Conservation (phyloP, 2,329 filamentous ascomycete species). For the Diaporthe helianthi region DNA sequence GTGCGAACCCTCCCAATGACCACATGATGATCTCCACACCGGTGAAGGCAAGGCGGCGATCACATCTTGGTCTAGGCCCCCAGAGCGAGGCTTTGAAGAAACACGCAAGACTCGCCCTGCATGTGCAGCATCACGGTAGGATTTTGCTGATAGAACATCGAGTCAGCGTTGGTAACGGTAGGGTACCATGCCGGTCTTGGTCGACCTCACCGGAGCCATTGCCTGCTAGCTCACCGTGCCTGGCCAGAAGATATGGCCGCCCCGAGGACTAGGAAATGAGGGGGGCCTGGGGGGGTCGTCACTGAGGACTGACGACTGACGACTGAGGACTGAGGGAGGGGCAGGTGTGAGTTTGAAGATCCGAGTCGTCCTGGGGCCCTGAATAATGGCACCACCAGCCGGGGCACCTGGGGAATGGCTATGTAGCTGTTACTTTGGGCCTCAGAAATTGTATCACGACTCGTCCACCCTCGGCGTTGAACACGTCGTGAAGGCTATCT, state of each 20-base stretch:
- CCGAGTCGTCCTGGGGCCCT: conserved; percentile 1
- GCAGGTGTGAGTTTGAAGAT: not conserved
- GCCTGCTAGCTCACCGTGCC: conserved; percentile 12
- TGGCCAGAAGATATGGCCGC: not conserved
- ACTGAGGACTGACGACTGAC: not conserved
- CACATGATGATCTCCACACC: conserved; percentile 32
- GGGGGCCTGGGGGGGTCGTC: not conserved
- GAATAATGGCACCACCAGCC: not conserved
- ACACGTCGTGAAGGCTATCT: conserved; percentile 19
- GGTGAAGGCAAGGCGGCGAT: conserved; percentile 28
- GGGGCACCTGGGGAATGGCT: not conserved
- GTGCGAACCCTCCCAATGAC: conserved; percentile 17
- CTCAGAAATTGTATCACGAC: conserved; percentile 4
- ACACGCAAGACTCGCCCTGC: not conserved
- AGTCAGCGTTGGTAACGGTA: conserved; percentile 8
- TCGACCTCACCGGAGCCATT: conserved; percentile 19
- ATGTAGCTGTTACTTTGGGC: not conserved
- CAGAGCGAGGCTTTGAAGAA: not conserved
- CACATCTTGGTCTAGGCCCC: conserved; percentile 21
- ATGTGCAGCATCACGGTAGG: not conserved
- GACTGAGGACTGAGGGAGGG: not conserved
- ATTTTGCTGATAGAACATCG: not conserved
- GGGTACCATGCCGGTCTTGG: conserved; percentile 17
- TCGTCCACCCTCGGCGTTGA: not conserved
- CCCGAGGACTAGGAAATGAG: conserved; percentile 11